Conservation (phyloP, 2,329 filamentous ascomycete genomes). For the Pochonia chlamydosporia region DNA sequence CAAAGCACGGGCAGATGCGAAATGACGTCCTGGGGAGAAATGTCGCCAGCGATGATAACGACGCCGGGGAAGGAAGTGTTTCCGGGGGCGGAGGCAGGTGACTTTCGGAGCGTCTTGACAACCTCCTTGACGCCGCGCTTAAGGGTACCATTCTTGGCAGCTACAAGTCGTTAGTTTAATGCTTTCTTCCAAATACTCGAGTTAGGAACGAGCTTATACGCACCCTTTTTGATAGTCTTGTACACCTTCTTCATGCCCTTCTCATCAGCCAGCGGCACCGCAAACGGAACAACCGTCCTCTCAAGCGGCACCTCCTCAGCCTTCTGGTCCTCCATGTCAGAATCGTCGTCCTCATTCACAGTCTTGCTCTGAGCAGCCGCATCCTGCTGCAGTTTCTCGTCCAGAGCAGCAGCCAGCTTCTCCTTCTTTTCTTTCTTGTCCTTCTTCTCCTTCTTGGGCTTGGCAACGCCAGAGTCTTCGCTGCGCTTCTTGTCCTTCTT, state of each 20-base stretch:
- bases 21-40: constrained; percentile 98
- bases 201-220: constrained; percentile 13
- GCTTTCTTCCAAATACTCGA: neutral
- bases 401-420: constrained; percentile 60
- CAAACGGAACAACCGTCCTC: constrained; percentile 73
- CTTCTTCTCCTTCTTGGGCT: constrained; percentile 54
- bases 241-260: constrained; percentile 63
- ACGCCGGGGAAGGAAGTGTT: constrained; percentile 62
- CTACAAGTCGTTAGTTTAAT: constrained; percentile 41
- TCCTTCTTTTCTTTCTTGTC: constrained; percentile 65
- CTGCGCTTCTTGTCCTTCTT: constrained; percentile 57
- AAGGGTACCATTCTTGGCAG: constrained; percentile 89
- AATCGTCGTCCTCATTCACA: constrained; percentile 36
- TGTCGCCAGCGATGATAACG: constrained; percentile 92
- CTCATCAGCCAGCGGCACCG: constrained; percentile 72
- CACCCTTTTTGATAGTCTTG: constrained; percentile 53
- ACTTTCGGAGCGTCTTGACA: constrained; percentile 96
- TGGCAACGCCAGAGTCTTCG: constrained; percentile 47
- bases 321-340: constrained; percentile 40
- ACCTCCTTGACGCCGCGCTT: constrained; percentile 99
- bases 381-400: constrained; percentile 57
- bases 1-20: constrained; percentile 95
- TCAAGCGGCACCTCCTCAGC: constrained; percentile 35
- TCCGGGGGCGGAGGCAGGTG: constrained; percentile 61
- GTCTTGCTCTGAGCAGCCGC: constrained; percentile 36